These are phyloP conservation scores for Paraphysoderma sedebokerense DNA, from an alignment of 371 early-diverging fungal species.

Conservation along the genomic window DNA sequence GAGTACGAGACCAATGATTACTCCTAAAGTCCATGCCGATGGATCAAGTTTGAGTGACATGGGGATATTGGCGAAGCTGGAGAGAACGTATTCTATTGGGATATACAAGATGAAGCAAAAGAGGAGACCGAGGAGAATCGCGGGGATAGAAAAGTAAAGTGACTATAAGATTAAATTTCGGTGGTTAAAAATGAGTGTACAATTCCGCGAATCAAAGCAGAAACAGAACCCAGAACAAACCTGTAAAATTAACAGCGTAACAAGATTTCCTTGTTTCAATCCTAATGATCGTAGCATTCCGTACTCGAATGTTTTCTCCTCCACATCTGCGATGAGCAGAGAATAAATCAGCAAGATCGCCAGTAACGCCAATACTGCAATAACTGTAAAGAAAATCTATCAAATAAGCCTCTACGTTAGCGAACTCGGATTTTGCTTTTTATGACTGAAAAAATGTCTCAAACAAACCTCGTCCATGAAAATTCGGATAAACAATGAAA, in stretches of 20 bases:
- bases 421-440: neutral
- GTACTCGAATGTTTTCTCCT: constrained; percentile 14
- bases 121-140: constrained; percentile 7
- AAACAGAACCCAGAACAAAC: too few relatives aligned
- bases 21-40: constrained; percentile 3
- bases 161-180: constrained; percentile 5
- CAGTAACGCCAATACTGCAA: constrained; percentile 5
- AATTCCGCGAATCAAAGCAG: too few relatives aligned
- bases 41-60: neutral
- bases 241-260: constrained; percentile 7
- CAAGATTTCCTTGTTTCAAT: constrained; percentile 4
- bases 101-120: constrained; percentile 6
- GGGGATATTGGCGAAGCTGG: neutral
- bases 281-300: constrained; percentile 13
- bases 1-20: constrained; percentile 6
- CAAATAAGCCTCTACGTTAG: too few relatives aligned
- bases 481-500: constrained; percentile 5
- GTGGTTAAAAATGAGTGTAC: too few relatives aligned
- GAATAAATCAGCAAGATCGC: constrained; percentile 10
- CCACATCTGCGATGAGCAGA: constrained; percentile 9
- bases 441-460: neutral
- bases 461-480: constrained; percentile 3
- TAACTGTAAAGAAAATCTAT: constrained; percentile 7
- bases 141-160: constrained; percentile 9
- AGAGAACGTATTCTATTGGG: constrained; percentile 5